phyloP scores from a whole-genome alignment of 305 asterid genomes.

The Rubia occidens region DNA sequence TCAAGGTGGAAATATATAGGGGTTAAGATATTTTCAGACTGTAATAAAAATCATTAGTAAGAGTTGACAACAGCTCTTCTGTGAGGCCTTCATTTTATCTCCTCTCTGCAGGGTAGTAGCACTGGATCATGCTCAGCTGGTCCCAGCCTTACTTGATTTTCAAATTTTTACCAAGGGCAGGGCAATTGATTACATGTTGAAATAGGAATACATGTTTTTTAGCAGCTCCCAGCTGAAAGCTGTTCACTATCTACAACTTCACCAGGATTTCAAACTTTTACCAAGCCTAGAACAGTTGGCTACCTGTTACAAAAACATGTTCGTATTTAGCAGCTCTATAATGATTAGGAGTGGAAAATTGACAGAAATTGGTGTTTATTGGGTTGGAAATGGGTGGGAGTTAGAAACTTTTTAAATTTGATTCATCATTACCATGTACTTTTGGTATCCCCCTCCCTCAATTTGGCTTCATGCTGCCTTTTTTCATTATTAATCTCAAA shows the following conservation, averaged over 20 bases:
- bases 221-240: neutral
- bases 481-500: too few relatives aligned
- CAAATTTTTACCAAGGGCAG: neutral
- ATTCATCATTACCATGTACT: too few relatives aligned
- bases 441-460: too few relatives aligned
- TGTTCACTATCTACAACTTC: neutral
- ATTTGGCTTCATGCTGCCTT: too few relatives aligned
- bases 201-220: neutral
- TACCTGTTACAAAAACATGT: neutral
- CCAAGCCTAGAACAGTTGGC: neutral
- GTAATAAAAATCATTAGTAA: neutral
- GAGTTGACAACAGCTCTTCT: neutral
- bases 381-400: neutral
- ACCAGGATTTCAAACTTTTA: neutral
- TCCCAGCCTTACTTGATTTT: neutral
- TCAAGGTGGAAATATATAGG: neutral
- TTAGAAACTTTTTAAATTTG: neutral
- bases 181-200: neutral
- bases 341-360: neutral
- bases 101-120: slow-evolving; percentile 3
- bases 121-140: neutral
- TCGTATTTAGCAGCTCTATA: neutral
- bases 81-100: slow-evolving; percentile 1
- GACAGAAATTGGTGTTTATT: neutral
- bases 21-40: neutral